A percentile compares a stretch with the other conserved stretches of the same genome.
phyloP scores from a whole-genome alignment of 2,329 filamentous ascomycete genomes.

The Fusarium camptoceras region DNA sequence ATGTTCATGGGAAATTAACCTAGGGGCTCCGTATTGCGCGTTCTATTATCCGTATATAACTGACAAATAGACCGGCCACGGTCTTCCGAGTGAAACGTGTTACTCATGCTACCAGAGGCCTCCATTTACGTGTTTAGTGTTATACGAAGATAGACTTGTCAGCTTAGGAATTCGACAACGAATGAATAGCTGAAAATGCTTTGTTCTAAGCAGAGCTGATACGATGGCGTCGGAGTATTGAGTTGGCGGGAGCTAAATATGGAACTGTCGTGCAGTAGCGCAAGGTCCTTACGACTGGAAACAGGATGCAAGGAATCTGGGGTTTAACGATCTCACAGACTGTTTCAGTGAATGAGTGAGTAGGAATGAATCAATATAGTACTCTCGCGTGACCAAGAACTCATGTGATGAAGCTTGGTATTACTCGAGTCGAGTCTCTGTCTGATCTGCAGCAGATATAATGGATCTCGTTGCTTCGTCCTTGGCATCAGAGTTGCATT shows the following conservation, averaged over 20 bases:
- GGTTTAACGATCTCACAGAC: conserved; percentile 10
- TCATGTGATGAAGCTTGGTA: conserved; percentile 2
- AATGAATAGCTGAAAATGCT: neutral
- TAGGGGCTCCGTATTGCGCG: conserved; percentile 6
- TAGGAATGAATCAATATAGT: neutral
- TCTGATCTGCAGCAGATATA: neutral
- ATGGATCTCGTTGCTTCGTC: neutral
- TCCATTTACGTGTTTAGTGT: neutral
- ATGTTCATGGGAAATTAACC: neutral
- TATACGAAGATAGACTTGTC: conserved; percentile 3
- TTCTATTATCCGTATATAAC: neutral
- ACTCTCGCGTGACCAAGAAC: neutral
- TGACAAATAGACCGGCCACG: neutral
- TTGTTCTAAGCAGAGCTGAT: conserved; percentile 4
- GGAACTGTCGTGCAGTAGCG: conserved; percentile 42
- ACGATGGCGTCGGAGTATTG: conserved; percentile 25
- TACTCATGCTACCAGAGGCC: conserved; percentile 1
- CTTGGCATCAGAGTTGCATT: conserved; percentile 4
- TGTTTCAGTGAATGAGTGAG: neutral
- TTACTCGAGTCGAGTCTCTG: neutral
- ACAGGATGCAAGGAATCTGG: conserved; percentile 20
- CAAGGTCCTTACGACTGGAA: conserved; percentile 18
- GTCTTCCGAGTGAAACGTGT: neutral
- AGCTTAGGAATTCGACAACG: neutral
- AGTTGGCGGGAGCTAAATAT: conserved; percentile 38